These are phyloP conservation scores for Rhodotorula diobovata DNA, from an alignment of 768 basidiomycete genomes.

Conservation along the genomic window DNA sequence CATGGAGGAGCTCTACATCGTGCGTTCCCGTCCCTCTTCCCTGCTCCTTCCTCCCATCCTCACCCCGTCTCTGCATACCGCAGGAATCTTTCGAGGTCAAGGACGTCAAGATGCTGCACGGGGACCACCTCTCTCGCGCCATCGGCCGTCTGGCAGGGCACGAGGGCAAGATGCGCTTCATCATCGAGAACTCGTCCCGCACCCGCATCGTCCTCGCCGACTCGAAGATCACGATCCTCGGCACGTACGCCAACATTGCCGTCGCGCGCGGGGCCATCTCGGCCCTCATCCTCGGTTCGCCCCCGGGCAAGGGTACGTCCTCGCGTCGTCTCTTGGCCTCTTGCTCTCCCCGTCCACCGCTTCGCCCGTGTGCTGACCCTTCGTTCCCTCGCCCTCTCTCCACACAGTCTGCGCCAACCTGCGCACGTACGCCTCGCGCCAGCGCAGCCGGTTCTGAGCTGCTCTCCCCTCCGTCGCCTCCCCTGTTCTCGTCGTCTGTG, in stretches of 20 bases:
- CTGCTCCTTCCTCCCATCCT: neutral
- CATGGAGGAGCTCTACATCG: conserved; percentile 93
- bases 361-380: too few relatives aligned
- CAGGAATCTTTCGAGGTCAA: conserved; percentile 75
- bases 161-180: conserved; percentile 97
- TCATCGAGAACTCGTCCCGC: conserved; percentile 92
- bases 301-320: conserved; percentile 46
- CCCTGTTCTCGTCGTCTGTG: neutral
- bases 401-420: neutral
- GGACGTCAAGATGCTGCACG: conserved; percentile 95
- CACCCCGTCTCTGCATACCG: neutral
- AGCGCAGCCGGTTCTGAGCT: neutral
- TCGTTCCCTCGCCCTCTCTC: too few relatives aligned
- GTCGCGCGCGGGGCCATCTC: conserved; percentile 90
- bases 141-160: conserved; percentile 99
- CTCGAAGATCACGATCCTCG: conserved; percentile 97
- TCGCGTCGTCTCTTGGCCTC: neutral
- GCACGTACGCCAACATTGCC: conserved; percentile 98
- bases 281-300: conserved; percentile 38
- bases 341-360: neutral
- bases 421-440: neutral
- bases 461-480: too few relatives aligned
- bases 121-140: conserved; percentile 95
- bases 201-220: conserved; percentile 98
- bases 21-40: conserved; percentile 45